phyloP scores from a whole-genome alignment of 441 rosid genomes.

The Geranium incanum region DNA sequence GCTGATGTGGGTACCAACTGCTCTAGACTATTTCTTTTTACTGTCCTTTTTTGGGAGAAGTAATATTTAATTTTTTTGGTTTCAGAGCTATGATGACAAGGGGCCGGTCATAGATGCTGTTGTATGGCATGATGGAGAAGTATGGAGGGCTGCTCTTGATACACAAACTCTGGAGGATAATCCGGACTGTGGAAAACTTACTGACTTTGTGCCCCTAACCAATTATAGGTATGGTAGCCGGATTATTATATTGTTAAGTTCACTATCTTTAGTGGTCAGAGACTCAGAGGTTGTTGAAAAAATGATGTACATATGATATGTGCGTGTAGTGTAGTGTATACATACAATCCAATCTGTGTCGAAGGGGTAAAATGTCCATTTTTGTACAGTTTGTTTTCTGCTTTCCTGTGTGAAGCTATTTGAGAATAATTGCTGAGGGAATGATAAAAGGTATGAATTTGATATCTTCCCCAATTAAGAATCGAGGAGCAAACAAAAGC shows the following conservation, averaged over 20 bases:
- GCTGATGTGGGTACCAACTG: constrained; percentile 55
- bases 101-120: constrained; percentile 93
- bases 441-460: neutral
- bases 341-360: neutral
- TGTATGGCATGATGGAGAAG: constrained; percentile 95
- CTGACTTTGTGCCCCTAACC: constrained; percentile 68
- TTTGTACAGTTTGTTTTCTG: neutral
- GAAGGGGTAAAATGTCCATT: neutral
- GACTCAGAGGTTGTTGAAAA: neutral
- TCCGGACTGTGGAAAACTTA: constrained; percentile 66
- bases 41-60: constrained; percentile 12
- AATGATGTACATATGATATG: neutral
- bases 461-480: neutral
- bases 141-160: constrained; percentile 92
- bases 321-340: neutral
- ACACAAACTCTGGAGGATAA: constrained; percentile 82
- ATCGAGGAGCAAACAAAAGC: neutral
- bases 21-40: constrained; percentile 20
- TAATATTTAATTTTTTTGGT: constrained; percentile 13
- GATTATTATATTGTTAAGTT: neutral
- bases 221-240: constrained; percentile 51
- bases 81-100: constrained; percentile 79
- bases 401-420: neutral
- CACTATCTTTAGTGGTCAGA: neutral
- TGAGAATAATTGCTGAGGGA: neutral